Evolutionary conservation across 306 rosid genomes (phyloP).

Genomic region (Astragalus glycyphyllos): DNA sequence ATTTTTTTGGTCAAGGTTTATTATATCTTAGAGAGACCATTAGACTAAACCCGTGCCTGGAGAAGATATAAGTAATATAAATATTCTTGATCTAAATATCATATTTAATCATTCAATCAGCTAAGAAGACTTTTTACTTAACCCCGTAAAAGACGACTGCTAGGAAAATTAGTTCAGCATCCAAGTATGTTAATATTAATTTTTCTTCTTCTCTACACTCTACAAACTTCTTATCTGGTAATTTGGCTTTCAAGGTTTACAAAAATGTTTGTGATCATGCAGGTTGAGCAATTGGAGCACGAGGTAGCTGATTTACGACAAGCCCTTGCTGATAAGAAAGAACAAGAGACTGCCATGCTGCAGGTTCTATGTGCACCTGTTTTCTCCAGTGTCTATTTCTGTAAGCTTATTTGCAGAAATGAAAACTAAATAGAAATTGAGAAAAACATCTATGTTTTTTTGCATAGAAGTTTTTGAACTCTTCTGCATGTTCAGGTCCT

Average conservation of each 20-base stretch:
- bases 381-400: constrained; percentile 49
- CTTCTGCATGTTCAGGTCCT: constrained; percentile 60
- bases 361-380: constrained; percentile 67
- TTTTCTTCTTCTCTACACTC: constrained; percentile 35
- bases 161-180: constrained; percentile 30
- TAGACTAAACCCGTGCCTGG: constrained; percentile 2
- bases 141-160: constrained; percentile 16
- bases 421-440: constrained; percentile 41
- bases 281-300: constrained; percentile 91
- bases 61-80: constrained; percentile 18
- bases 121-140: constrained; percentile 28
- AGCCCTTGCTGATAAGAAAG: constrained; percentile 75
- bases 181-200: constrained; percentile 32
- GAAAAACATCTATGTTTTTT: constrained; percentile 30
- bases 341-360: constrained; percentile 89
- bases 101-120: constrained; percentile 28
- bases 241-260: constrained; percentile 30
- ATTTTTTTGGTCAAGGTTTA: background rate
- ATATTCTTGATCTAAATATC: constrained; percentile 20
- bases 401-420: constrained; percentile 48
- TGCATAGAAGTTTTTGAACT: constrained; percentile 33
- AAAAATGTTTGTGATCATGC: constrained; percentile 44
- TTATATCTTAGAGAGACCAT: constrained; percentile 2
- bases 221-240: constrained; percentile 15
- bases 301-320: constrained; percentile 68